phyloP scores from a whole-genome alignment of 352 stramenopile genomes.

The Globisporangium okanoganense region DNA sequence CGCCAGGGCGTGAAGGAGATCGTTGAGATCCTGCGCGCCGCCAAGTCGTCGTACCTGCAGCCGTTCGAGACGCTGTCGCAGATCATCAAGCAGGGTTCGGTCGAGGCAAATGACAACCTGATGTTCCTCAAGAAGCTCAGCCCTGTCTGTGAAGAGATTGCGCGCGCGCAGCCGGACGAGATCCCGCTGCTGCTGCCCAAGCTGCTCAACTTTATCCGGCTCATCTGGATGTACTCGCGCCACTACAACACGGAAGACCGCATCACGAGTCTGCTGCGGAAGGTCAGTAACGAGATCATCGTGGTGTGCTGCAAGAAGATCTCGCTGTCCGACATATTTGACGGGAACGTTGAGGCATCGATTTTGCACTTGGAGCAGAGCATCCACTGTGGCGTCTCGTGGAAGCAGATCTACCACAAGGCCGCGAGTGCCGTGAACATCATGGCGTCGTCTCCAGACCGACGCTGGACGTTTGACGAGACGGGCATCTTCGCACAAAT shows the following conservation, averaged over 20 bases:
- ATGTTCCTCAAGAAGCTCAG: slow-evolving; percentile 92
- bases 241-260: slow-evolving; percentile 95
- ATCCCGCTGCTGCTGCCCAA: slow-evolving; percentile 91
- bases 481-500: slow-evolving; percentile 95
- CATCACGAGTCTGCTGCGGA: slow-evolving; percentile 89
- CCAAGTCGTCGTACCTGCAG: slow-evolving; percentile 93
- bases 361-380: slow-evolving; percentile 90
- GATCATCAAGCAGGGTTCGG: slow-evolving; percentile 90
- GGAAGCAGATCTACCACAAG: slow-evolving; percentile 89
- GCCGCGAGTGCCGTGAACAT: slow-evolving; percentile 59
- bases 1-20: slow-evolving; percentile 89
- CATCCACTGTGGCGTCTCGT: slow-evolving; percentile 90
- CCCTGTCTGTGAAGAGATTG: slow-evolving; percentile 88
- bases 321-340: slow-evolving; percentile 88
- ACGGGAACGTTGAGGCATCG: slow-evolving; percentile 89
- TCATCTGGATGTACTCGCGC: slow-evolving; percentile 92
- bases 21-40: slow-evolving; percentile 76
- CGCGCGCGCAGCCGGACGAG: slow-evolving; percentile 77
- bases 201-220: slow-evolving; percentile 91
- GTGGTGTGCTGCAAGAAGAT: slow-evolving; percentile 88
- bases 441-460: slow-evolving; percentile 34
- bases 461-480: slow-evolving; percentile 92
- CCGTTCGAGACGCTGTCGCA: slow-evolving; percentile 91
- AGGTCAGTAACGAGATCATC: slow-evolving; percentile 95
- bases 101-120: slow-evolving; percentile 93